Evolutionary conservation across 83 land plant genomes (phyloP).

Genomic region (Isoetes engelmannii): DNA sequence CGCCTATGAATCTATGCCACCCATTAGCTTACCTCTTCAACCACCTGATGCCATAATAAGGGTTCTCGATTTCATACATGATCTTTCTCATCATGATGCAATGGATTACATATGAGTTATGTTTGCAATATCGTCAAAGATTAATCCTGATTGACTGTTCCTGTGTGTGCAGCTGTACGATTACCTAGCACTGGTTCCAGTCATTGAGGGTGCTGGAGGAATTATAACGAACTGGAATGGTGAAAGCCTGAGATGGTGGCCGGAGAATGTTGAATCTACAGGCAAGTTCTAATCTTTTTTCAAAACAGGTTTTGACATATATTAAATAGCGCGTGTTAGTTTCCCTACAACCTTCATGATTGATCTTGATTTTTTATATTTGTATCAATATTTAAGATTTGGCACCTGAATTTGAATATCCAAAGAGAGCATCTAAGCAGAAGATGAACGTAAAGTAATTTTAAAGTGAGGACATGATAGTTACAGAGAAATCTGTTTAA

Average conservation of each 20-base stretch:
- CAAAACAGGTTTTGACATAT: not conserved
- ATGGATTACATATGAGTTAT: too few relatives aligned
- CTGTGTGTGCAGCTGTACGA: conserved; percentile 73
- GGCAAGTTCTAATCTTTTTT: not conserved
- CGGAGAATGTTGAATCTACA: conserved; percentile 26
- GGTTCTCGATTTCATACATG: too few relatives aligned
- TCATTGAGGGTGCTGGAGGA: conserved; percentile 96
- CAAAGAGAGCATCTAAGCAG: not conserved
- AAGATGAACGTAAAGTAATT: not conserved
- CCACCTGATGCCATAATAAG: too few relatives aligned
- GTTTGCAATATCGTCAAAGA: too few relatives aligned
- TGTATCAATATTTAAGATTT: not conserved
- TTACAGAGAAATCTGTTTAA: not conserved
- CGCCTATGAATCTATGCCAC: too few relatives aligned
- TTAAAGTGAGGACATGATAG: not conserved
- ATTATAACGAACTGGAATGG: conserved; percentile 92
- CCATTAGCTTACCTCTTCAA: too few relatives aligned
- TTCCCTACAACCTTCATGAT: not conserved
- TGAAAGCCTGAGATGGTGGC: conserved; percentile 61
- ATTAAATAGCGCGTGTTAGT: not conserved
- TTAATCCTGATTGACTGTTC: not conserved
- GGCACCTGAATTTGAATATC: not conserved
- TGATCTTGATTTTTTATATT: not conserved
- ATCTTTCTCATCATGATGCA: too few relatives aligned
- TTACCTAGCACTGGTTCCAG: conserved; percentile 82